A percentile compares a stretch with the other conserved stretches of the same genome.
Conservation (phyloP, 306 rosid genomes). For the Cucumis cinereus region DNA sequence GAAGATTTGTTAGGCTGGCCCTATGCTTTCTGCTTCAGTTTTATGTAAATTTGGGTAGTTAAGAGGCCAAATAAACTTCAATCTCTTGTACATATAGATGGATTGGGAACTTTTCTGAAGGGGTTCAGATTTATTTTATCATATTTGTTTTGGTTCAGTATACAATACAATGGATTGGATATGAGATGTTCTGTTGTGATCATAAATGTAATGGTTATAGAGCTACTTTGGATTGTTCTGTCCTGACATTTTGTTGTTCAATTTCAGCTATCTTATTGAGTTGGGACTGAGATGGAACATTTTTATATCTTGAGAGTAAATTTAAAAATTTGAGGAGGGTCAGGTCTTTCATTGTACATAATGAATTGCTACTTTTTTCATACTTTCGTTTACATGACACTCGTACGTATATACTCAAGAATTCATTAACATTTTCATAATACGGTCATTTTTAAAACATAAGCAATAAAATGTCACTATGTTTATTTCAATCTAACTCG, state of each 20-base stretch:
- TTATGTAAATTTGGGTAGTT: not conserved
- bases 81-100: not conserved
- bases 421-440: no score
- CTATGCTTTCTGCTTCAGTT: not conserved
- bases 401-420: no score
- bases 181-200: not conserved
- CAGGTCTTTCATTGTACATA: no score
- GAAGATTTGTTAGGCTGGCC: not conserved
- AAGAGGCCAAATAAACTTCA: not conserved
- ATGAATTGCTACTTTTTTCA: no score
- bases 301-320: not conserved
- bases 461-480: no score
- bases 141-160: not conserved
- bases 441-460: no score
- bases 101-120: not conserved
- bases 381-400: no score
- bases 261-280: not conserved
- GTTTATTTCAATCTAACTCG: no score
- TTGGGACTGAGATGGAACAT: not conserved
- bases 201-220: not conserved
- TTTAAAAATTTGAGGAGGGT: no score
- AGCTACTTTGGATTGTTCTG: not conserved
- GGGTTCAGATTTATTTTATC: not conserved
- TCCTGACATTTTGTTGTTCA: not conserved
- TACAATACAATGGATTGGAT: not conserved